Evolutionary conservation across 2,329 filamentous ascomycete genomes (phyloP), one percentile per base, ranked within the genome.

Genomic region (Didymosphaeria variabile): DNA sequence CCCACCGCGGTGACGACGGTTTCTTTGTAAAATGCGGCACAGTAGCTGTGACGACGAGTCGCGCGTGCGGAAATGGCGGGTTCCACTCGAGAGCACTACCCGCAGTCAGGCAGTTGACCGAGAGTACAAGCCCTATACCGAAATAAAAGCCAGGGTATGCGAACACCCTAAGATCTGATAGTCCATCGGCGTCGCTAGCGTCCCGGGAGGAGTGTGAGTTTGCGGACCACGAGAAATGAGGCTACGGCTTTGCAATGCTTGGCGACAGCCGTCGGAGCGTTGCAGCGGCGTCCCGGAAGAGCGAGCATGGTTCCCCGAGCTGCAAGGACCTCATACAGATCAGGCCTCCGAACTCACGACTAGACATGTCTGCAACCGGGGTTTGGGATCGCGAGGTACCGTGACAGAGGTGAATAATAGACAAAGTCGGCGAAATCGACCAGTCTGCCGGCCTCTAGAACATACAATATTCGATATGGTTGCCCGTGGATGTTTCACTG

Each of bases 161-260:
- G 45, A 47, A 29, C 45, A 47, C 45, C 17, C 23, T 23, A 36
- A 19, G 47, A 51, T 36, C 47, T 15, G n/a, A 32, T 45, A 40
- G 38, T 17, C 17, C 17, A 12, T 26, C n/a, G 52, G 5, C 3
- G 12, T 21, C 38, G 17, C 12, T 21, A 31, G 17, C 10, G 52
- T 40, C 29, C 23, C 31, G 52, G 36, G 29, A 55, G 7, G 23
- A 46, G 36, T 34, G 40, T 26, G 26, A 34, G 4, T 32, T 46
- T 38, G 42, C 42, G 42, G 52, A 55, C 38, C 23, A 55, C 4
- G 15, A 15, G 29, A 45, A 40, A 46, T 55, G 53, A 55, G 29
- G 40, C 38, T 34, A 26, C 38, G 31, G 36, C 38, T 31, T 31
- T 31, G 21, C 8, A 12, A 19, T 31, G 2, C 42, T 55, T 55